Percentiles rank a stretch among this genome's conserved stretches.
Conservation (phyloP, 1,284 basidiomycete genomes). For the Termitomyces sp. region DNA sequence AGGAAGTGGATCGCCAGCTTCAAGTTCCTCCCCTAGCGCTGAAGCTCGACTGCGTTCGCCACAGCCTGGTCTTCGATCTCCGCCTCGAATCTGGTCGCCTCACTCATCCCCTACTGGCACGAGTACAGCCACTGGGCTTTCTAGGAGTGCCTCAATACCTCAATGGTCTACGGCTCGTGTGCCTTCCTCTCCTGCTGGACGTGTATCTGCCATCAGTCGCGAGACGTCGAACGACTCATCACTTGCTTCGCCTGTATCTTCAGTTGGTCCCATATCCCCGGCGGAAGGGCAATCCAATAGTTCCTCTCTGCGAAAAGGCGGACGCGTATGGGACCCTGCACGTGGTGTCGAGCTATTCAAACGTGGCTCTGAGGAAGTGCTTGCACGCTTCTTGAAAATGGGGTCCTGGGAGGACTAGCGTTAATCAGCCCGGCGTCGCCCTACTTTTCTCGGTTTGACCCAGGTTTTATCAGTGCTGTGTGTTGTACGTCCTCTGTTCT, state of each 20-base stretch:
- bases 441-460: constrained; percentile 3
- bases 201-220: constrained; percentile 24
- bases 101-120: constrained; percentile 13
- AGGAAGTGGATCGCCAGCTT: constrained; percentile 24
- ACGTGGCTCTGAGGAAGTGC: constrained; percentile 75
- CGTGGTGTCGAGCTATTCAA: constrained; percentile 78
- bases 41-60: constrained; percentile 15
- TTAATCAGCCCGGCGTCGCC: not conserved
- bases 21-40: constrained; percentile 23
- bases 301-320: constrained; percentile 36
- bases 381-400: constrained; percentile 73
- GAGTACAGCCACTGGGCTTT: not conserved
- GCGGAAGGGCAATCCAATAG: constrained; percentile 29
- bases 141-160: constrained; percentile 7
- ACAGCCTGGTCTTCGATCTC: not conserved
- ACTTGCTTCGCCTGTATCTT: constrained; percentile 45
- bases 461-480: constrained; percentile 9
- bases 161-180: constrained; percentile 2
- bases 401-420: constrained; percentile 61
- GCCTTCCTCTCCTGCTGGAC: constrained; percentile 9
- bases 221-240: constrained; percentile 38
- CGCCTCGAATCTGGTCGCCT: not conserved
- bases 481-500: constrained; percentile 5
- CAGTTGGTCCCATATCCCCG: constrained; percentile 44
- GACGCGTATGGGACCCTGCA: constrained; percentile 73